phyloP scores from a whole-genome alignment of 2,329 filamentous ascomycete genomes.

The Fusarium pseudocircinatum region DNA sequence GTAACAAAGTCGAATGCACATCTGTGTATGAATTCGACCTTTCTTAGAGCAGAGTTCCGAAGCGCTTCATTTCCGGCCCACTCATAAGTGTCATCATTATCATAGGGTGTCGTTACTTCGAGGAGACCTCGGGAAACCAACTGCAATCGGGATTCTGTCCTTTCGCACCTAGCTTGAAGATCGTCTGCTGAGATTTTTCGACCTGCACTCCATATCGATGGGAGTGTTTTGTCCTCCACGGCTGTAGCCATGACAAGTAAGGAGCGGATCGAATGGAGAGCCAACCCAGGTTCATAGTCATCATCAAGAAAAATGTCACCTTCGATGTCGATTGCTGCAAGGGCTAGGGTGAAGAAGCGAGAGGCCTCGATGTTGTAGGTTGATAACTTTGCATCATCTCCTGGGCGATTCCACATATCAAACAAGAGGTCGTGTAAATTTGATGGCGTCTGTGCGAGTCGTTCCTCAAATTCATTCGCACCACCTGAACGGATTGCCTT shows the following conservation, averaged over 20 bases:
- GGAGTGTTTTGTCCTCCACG: fast-evolving
- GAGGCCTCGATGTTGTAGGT: fast-evolving
- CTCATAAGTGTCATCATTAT: fast-evolving
- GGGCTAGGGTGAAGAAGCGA: fast-evolving
- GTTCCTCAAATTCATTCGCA: fast-evolving
- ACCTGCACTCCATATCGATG: fast-evolving
- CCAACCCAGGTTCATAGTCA: too few relatives aligned
- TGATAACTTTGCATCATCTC: fast-evolving
- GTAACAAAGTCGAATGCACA: background rate
- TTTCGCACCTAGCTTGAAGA: fast-evolving
- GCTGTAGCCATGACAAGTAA: too few relatives aligned
- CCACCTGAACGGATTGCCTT: background rate
- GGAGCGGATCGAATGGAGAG: background rate
- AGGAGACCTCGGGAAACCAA: background rate
- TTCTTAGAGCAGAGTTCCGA: fast-evolving
- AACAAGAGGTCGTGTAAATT: background rate
- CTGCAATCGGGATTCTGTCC: fast-evolving
- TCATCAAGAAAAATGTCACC: too few relatives aligned
- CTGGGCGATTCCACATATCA: fast-evolving
- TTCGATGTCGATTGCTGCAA: fast-evolving
- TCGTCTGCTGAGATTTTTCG: fast-evolving
- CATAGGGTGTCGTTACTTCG: background rate
- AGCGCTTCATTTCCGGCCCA: fast-evolving
- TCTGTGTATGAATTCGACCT: background rate
- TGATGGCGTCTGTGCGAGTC: background rate